A percentile compares a stretch with the other conserved stretches of the same genome.
phyloP scores from a whole-genome alignment of 2,329 filamentous ascomycete species.

The Mycosphaerella arachidis region DNA sequence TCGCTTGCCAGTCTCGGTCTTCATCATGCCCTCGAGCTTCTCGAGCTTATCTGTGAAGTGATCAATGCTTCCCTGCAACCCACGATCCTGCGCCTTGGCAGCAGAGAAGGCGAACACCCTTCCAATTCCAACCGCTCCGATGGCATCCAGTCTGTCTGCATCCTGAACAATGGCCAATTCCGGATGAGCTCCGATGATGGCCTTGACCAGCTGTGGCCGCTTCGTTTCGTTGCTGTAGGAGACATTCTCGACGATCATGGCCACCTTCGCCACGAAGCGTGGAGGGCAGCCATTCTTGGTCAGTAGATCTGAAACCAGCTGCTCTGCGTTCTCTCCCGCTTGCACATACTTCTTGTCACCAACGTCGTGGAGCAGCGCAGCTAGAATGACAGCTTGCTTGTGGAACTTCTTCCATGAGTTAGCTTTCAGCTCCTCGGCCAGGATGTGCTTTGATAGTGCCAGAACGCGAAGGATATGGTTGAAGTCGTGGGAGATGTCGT shows the following conservation, averaged over 20 bases:
- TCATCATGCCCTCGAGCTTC: slow-evolving; percentile 57
- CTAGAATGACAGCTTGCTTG: slow-evolving; percentile 29
- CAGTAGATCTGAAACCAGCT: slow-evolving; percentile 54
- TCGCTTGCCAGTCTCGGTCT: slow-evolving; percentile 50
- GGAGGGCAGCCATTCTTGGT: slow-evolving; percentile 52
- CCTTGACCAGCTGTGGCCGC: slow-evolving; percentile 56
- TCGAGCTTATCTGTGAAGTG: slow-evolving; percentile 77
- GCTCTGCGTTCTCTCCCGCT: slow-evolving; percentile 49
- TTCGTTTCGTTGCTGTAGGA: slow-evolving; percentile 71
- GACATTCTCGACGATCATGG: slow-evolving; percentile 69
- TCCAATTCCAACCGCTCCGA: slow-evolving; percentile 80
- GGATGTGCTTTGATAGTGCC: slow-evolving; percentile 64
- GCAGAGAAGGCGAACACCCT: slow-evolving; percentile 74
- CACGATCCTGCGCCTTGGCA: slow-evolving; percentile 48
- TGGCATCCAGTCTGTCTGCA: slow-evolving; percentile 85
- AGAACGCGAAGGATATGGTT: slow-evolving; percentile 76
- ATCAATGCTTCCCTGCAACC: slow-evolving; percentile 61
- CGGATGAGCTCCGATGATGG: slow-evolving; percentile 61
- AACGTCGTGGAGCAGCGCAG: slow-evolving; percentile 72
- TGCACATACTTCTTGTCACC: slow-evolving; percentile 76
- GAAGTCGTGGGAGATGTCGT: slow-evolving; percentile 87
- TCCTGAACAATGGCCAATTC: slow-evolving; percentile 86
- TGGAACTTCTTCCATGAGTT: slow-evolving; percentile 25
- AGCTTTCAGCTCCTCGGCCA: slow-evolving; percentile 36
- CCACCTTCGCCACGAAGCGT: slow-evolving; percentile 61